Base-by-base conservation (phyloP, 495 filamentous ascomycete genomes). In the Hypomontagnella monticulosa region DNA sequence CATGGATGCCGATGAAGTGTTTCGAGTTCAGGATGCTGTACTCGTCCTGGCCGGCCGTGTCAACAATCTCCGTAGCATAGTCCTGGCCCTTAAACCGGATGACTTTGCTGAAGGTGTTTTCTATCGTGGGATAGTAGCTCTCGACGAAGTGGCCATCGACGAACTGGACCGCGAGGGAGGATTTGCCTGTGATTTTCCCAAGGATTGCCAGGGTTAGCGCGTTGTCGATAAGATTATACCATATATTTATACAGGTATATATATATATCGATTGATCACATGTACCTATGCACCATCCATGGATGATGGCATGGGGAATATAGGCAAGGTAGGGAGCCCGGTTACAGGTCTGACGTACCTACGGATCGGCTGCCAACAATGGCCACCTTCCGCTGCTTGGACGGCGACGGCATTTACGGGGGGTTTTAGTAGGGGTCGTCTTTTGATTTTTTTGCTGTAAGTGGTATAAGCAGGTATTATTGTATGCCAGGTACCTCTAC, bases 1-100 rank as follows among this genome's bases (percentile, higher is more conserved):
- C 95, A 84, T 99, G 95, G 67, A 98, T 97, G 61, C 95, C 95
- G 79, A 99, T 99, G 75, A 98, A 98, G 78, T 99, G 96, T 76
- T 97, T 97, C 41, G 91, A 97, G 76, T 97, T 97, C 51, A 99
- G 82, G 70, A 98, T 97, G 72, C 90, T 94, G 79, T 99, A 98
- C 76, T 99, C 96, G 80, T 99, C 95, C 93, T 98, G 96, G 58
- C 95, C 95, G 11, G 95, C 95, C 16, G 95, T 99, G 78, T 99
- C 95, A 72, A 99, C 93, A 66, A 99, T 98, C 80, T 98, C 95
- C 37, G 93, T 97, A 53, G 93, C 91, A 77, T 86, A 98, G 67
- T 98, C 95, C 76, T 97, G 93, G 12, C 89, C 88, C 74, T 93
- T 93, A 76, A 89, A 88, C 61, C 90, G 91, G 73, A 99, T 98